Conservation (phyloP, 2,329 filamentous ascomycete genomes). For the Fusarium armeniacum region DNA sequence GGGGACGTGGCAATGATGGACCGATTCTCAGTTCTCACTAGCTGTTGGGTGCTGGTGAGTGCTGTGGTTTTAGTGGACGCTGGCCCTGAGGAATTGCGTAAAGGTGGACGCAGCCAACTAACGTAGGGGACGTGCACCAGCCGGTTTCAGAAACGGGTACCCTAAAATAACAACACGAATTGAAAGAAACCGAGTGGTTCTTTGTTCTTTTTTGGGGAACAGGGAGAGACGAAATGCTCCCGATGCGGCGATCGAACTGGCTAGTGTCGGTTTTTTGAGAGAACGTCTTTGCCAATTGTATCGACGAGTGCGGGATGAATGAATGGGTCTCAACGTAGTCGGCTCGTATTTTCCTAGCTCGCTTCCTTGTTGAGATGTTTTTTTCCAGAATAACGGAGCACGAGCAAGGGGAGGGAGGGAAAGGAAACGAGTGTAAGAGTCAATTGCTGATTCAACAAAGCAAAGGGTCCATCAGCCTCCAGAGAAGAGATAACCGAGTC, state of each 20-base stretch:
- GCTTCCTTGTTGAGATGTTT: background rate
- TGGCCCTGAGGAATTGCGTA: constrained; percentile 23
- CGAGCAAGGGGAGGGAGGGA: background rate
- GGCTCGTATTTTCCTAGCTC: constrained; percentile 18
- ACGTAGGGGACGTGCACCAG: constrained; percentile 43
- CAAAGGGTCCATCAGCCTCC: constrained; percentile 22
- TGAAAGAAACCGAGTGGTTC: constrained; percentile 22
- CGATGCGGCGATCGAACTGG: constrained; percentile 47
- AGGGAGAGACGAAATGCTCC: constrained; percentile 34
- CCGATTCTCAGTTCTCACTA: constrained; percentile 18
- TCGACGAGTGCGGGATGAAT: constrained; percentile 18
- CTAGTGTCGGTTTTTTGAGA: constrained; percentile 39
- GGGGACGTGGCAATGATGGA: constrained; percentile 45
- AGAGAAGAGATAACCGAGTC: constrained; percentile 7
- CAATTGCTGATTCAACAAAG: constrained; percentile 28
- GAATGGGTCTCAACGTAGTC: background rate
- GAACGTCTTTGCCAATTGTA: constrained; percentile 19
- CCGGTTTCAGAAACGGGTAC: constrained; percentile 40
- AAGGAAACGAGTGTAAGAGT: constrained; percentile 12
- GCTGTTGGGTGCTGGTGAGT: constrained; percentile 23
- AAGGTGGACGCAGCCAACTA: constrained; percentile 34
- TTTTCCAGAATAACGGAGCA: constrained; percentile 20
- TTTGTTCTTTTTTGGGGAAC: constrained; percentile 10
- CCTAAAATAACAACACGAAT: constrained; percentile 45
- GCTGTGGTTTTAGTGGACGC: constrained; percentile 30